Evolutionary conservation across 345 rosid species (phyloP).

Genomic region (Brassica rapa): DNA sequence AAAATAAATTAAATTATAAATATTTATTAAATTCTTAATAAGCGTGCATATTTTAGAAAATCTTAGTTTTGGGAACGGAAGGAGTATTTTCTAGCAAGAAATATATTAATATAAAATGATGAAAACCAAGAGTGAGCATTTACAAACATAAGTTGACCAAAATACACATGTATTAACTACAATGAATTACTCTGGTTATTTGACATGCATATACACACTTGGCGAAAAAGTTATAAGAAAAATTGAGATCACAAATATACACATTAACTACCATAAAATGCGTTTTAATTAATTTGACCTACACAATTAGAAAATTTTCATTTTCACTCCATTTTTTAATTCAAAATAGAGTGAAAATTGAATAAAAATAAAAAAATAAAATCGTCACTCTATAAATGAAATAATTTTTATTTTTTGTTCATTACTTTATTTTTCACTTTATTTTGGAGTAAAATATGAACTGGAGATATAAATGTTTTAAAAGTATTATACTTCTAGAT

Average conservation of each 20-base stretch:
- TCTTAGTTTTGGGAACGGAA: too few relatives aligned
- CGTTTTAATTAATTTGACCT: slow-evolving; percentile 5
- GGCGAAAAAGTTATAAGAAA: not conserved
- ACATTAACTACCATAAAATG: slow-evolving; percentile 6
- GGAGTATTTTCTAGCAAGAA: not conserved
- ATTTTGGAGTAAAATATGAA: too few relatives aligned
- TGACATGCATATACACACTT: slow-evolving; percentile 17
- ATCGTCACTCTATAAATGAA: too few relatives aligned
- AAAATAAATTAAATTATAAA: too few relatives aligned
- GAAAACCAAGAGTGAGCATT: slow-evolving; percentile 22
- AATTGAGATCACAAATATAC: not conserved
- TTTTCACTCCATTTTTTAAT: too few relatives aligned
- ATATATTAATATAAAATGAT: not conserved
- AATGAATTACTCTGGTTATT: not conserved
- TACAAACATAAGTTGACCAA: slow-evolving; percentile 7
- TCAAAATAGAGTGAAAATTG: too few relatives aligned
- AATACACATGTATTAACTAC: not conserved
- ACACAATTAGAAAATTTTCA: not conserved
- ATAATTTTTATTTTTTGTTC: too few relatives aligned
- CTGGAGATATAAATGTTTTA: not conserved
- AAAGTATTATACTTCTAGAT: not conserved
- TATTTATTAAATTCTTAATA: too few relatives aligned
- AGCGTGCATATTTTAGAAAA: too few relatives aligned
- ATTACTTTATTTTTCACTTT: too few relatives aligned
- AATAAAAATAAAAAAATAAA: too few relatives aligned